Base-by-base conservation (phyloP, 805 yeast species). In the Nakazawaea populi region DNA sequence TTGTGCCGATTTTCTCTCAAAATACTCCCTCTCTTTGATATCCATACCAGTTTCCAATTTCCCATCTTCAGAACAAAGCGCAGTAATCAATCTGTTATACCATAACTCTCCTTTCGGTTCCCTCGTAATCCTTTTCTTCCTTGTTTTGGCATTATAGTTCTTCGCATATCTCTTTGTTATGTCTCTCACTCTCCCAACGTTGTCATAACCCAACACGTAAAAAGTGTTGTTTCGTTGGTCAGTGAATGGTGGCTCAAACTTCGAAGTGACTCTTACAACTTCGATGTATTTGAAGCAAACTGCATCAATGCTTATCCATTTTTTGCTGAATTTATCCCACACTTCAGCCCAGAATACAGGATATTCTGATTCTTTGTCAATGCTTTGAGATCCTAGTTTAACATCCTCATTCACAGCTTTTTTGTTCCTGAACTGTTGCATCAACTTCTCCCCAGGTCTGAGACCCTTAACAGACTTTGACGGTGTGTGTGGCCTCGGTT, bases 301-400 rank as follows among this genome's bases (percentile, higher is more conserved):
- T 0, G 97, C 94, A 60, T 94, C 99, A 1, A 90, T 74, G 2
- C 95, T 80, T n/a, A 90, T 76, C 95, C 97, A 92, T 46, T 74
- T 78, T 52, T 81, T 75, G 5, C 80, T 68, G 52, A 76, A 79
- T 47, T 77, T 76, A 62, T 92, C 91, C 96, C 96, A 92, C 0
- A 87, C 96, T 63, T 94, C 99, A 27, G 83, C 83, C 99, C 99
- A 94, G 61, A 85, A 90, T 0, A 90, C 75, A 0, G 97, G 97
- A 59, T 72, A 85, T 7, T 54, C 51, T 1, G 56, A 56, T 14
- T 54, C 54, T 18, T 46, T 52, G 1, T 52, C 49, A 6, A 29
- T 49, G 8, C 52, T 52, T 10, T 51, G 44, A 9, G 54, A 54
- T 46, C 35, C 29, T 18, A 44, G 32, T 18, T 28, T 14, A 32